A percentile compares a stretch with the other conserved stretches of the same genome.
These are phyloP conservation scores for Emergomyces africanus DNA, from an alignment of 2,329 filamentous ascomycete genomes.

Conservation along the genomic window DNA sequence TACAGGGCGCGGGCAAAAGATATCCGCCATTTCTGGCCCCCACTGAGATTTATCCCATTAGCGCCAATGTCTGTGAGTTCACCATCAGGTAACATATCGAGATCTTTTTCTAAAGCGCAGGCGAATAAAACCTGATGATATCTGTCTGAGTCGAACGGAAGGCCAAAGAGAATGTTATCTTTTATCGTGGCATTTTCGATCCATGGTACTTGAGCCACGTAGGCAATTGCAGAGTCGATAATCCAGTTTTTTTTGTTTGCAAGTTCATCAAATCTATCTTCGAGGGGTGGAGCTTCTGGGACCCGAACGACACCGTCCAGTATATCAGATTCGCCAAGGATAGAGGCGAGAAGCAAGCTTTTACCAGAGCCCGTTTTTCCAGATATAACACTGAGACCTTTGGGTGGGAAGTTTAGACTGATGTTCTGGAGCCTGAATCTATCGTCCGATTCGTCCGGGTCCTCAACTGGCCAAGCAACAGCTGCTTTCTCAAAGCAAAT, in stretches of 20 bases:
- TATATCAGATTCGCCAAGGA: conserved; percentile 64
- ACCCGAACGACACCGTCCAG: conserved; percentile 48
- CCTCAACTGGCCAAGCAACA: conserved; percentile 62
- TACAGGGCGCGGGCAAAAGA: conserved; percentile 71
- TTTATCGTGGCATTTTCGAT: conserved; percentile 70
- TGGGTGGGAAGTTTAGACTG: conserved; percentile 52
- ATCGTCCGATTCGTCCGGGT: conserved; percentile 40
- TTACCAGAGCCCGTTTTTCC: conserved; percentile 70
- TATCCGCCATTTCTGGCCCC: conserved; percentile 72
- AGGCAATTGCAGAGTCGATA: conserved; percentile 56
- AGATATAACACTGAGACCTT: conserved; percentile 60
- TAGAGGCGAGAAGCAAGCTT: conserved; percentile 57
- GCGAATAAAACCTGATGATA: conserved; percentile 59
- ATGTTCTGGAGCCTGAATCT: conserved; percentile 54
- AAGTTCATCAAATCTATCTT: conserved; percentile 48
- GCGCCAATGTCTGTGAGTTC: conserved; percentile 72
- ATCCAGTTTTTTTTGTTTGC: conserved; percentile 55
- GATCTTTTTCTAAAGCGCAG: conserved; percentile 62
- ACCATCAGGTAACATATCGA: conserved; percentile 63
- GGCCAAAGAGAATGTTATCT: conserved; percentile 66
- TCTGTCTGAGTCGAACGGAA: conserved; percentile 55
- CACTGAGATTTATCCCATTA: conserved; percentile 72
- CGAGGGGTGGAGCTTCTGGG: conserved; percentile 34
- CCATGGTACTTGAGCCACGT: conserved; percentile 70
- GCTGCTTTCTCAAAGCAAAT: conserved; percentile 55